Conservation (phyloP, 805 yeast genomes). For the Zygotorulaspora chibaensis region DNA sequence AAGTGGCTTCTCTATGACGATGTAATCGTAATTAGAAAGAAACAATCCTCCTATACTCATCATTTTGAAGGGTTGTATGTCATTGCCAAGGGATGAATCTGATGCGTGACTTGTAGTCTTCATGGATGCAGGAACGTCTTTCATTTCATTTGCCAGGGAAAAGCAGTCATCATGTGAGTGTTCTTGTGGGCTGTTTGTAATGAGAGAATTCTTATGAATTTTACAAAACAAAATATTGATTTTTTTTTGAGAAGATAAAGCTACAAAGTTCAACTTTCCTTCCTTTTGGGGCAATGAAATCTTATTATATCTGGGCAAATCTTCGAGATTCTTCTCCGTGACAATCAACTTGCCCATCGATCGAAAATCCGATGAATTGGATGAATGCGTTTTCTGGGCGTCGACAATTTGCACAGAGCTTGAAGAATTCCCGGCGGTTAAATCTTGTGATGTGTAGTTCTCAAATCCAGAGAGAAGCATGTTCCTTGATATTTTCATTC, state of each 20-base stretch:
- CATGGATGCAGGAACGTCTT: constrained; percentile 50
- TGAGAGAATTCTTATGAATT: not conserved
- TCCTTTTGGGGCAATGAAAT: constrained; percentile 3
- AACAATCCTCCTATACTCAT: constrained; percentile 40
- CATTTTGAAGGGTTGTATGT: constrained; percentile 45
- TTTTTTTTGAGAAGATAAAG: constrained; percentile 18
- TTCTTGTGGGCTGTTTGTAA: not conserved
- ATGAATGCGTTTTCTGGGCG: not conserved
- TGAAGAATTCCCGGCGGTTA: constrained; percentile 1
- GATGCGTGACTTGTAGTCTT: constrained; percentile 34
- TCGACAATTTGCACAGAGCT: not conserved
- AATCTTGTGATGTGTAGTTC: constrained; percentile 20
- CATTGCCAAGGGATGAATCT: constrained; percentile 57
- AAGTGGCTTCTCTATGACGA: constrained; percentile 43
- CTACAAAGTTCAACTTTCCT: constrained; percentile 9
- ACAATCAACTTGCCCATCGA: not conserved
- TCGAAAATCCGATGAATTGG: not conserved
- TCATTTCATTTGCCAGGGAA: constrained; percentile 39
- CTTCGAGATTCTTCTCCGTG: not conserved
- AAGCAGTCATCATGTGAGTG: constrained; percentile 41
- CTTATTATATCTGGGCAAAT: constrained; percentile 1
- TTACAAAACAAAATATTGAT: constrained; percentile 17
- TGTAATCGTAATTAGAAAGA: constrained; percentile 43
- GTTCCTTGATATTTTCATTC: constrained; percentile 56
- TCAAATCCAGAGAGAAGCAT: constrained; percentile 56